Evolutionary conservation across 2,329 filamentous ascomycete species (phyloP).

Genomic region (Arthroderma uncinatum): DNA sequence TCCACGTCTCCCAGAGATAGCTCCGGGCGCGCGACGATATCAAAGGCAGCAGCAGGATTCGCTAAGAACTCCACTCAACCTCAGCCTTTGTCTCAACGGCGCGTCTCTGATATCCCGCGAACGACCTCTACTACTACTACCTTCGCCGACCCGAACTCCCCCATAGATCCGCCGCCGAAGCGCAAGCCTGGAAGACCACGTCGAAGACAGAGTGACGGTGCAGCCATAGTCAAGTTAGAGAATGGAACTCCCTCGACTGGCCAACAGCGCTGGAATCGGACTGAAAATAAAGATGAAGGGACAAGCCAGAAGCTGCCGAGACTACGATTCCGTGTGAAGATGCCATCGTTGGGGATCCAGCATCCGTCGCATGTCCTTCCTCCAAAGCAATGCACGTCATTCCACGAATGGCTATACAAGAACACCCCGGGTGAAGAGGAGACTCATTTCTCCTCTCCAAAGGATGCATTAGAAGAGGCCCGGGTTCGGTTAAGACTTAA

Average conservation of each 20-base stretch:
- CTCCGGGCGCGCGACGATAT: not conserved
- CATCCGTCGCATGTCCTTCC: constrained; percentile 42
- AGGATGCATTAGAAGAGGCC: constrained; percentile 58
- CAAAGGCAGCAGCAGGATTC: not conserved
- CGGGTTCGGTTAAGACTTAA: constrained; percentile 57
- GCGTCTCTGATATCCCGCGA: not conserved
- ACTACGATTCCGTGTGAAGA: constrained; percentile 41
- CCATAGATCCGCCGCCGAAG: not conserved
- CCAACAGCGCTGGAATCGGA: not conserved
- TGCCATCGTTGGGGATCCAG: constrained; percentile 40
- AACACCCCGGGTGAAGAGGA: constrained; percentile 38
- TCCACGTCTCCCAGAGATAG: constrained; percentile 8
- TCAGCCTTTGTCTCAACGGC: constrained; percentile 2
- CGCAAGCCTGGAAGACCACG: constrained; percentile 1
- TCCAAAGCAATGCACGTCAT: constrained; percentile 39
- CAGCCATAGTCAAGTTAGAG: not conserved
- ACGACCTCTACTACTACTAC: no score
- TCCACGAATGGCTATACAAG: constrained; percentile 53
- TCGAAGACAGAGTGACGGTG: not conserved
- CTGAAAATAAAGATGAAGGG: constrained; percentile 11
- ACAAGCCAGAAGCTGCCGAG: constrained; percentile 23
- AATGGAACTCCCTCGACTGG: not conserved
- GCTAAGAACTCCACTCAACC: not conserved
- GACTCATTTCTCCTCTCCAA: constrained; percentile 41
- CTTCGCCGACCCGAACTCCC: not conserved